Evolutionary conservation across 2,329 filamentous ascomycete genomes (phyloP), one percentile per base, ranked within the genome.

Genomic region (Phialocephala subalpina): DNA sequence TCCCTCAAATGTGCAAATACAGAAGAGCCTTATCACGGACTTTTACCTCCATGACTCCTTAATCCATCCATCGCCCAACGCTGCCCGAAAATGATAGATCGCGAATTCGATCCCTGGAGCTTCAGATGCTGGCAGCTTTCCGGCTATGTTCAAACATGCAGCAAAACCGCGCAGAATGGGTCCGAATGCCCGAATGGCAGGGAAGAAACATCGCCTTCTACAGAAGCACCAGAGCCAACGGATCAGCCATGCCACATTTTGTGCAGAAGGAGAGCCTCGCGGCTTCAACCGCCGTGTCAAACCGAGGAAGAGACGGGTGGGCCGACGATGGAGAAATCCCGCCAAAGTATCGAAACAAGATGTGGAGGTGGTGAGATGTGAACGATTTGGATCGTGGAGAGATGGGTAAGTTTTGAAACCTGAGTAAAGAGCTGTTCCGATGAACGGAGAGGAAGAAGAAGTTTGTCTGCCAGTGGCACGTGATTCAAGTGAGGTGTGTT

Each of bases 131-230:
- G 36, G 36, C 25, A 14, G 27, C 6, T 35, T n/a, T 59, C 58
- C 38, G 38, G 35, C 55, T 60, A 62, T 62, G 45, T 36, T 38
- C 8, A 20, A 45, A 7, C 29, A 14, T 42, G 40, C 27, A 45
- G 22, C 6, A 47, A 58, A 22, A 40, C 20, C 58, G 42, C 27
- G 62, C 58, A 65, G 53, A 58, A 67, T 57, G 56, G 66, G 63
- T 63, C 62, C 60, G 66, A 68, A 57, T 58, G 60, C 38, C 62
- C 60, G 62, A 60, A 66, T 22, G 12, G 40, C 49, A 60, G 45
- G 49, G 62, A n/a, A 62, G 25, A 12, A 33, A n/a, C 33, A 33
- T 55, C 25, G 52, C 14, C 35, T 20, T 55, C 27, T 18, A 14
- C 5, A 57, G 55, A 14, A 35, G 18, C 18, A 35, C n/a, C 14